Base-by-base conservation (phyloP, 345 rosid species). In the Corymbia maculata region DNA sequence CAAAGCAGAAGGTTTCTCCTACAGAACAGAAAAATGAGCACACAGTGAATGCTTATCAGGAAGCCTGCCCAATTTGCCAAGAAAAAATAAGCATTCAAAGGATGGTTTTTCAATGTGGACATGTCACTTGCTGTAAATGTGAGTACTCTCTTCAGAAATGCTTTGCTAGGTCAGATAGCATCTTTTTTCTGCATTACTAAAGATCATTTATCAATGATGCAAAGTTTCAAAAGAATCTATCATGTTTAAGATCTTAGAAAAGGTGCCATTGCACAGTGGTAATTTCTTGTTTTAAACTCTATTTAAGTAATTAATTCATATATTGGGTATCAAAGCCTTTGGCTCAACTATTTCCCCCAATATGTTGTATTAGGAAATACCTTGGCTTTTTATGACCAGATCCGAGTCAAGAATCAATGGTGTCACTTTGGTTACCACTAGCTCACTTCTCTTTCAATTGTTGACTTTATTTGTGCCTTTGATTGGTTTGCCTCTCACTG, bases 51-150 rank as follows among this genome's bases (percentile, higher is more conserved):
- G 88, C 87, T 86, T 88, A 87, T 19, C 96, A 93, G 89, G 99
- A 95, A 93, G 92, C 97, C 84, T 97, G 99, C 88, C 99, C 98
- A 57, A 93, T 97, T 90, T 97, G 99, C 91, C 99, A 96, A 86
- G 99, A 97, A 66, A 94, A 88, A 88, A 91, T 96, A 89, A 91
- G 93, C 90, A 95, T 90, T 91, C 98, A 94, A 90, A 97, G 93
- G 94, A 96, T 97, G 99, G 99, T 97, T 91, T 97, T 97, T 91
- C 98, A 95, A 88, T 97, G 99, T 30, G 99, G 98, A 36, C 99
- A 97, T 88, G 90, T 92, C 90, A 96, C 95, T 90, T 96, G 99
- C 92, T 96, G 99, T 91, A 96, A 96, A 93, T 97, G 99, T 97
- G 93, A 93, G 91, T 89, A 89, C 88, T 85, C 10, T 26, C n/a